Base-by-base conservation (phyloP, 495 filamentous ascomycete species). In the Aspergillus indologenus region DNA sequence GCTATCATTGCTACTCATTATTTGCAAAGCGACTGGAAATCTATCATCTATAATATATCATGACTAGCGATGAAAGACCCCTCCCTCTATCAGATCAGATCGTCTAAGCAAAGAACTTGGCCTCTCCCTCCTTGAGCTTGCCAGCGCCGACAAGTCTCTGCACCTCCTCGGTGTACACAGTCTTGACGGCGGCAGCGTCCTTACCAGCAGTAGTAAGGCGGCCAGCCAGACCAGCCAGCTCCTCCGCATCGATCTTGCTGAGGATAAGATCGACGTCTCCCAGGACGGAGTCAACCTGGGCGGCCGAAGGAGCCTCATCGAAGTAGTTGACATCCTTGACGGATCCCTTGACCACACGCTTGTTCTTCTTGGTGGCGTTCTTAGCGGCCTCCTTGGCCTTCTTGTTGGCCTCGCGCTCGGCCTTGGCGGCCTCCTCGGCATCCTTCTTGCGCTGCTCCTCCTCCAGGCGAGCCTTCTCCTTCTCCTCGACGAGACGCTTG, bases 331-430 rank as follows among this genome's bases (percentile, higher is more conserved):
- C 91, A 57, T 98, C 94, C 82, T 98, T 98, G 75, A 94, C 90
- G 63, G 88, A 88, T 31, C 83, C 85, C 69, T 93, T 90, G 58
- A 98, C 82, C 34, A 97, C 90, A 79, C 94, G 88, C 80, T 96
- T 96, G 80, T 98, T 98, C 88, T 98, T 98, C 90, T 98, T 98
- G 63, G 92, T 85, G 4, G 95, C 93, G 70, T 90, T 96, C 86
- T 98, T 98, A 5, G 89, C 90, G 31, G 93, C 94, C 73, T 98
- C 94, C 77, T 96, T 96, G 46, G 90, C 89, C 83, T 98, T 98
- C 86, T 97, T 98, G 73, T 83, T 84, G 65, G 90, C 85, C 59
- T 87, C 90, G 57, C 86, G 85, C 53, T 91, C 85, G 18, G 82
- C 82, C 79, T 94, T 95, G 61, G 91, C 92, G 42, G 86, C 82